A percentile compares a stretch with the other conserved stretches of the same genome.
phyloP scores from a whole-genome alignment of 1,284 basidiomycete genomes.

The Cutaneotrichosporon sp. region DNA sequence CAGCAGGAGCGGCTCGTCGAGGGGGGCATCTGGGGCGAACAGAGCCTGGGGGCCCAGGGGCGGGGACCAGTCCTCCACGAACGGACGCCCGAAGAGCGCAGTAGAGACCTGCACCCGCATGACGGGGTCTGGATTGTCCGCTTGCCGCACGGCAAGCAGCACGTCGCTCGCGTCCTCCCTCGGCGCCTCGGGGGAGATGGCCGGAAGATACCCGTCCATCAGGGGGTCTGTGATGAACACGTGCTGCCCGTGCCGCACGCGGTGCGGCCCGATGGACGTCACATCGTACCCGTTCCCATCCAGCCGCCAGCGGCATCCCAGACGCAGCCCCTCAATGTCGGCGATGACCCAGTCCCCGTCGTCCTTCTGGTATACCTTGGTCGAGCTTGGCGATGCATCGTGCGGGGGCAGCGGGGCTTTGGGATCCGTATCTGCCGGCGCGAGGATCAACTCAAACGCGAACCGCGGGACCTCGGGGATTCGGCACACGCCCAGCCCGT shows the following conservation, averaged over 20 bases:
- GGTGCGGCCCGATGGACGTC: constrained; percentile 72
- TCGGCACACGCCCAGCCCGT: constrained; percentile 65
- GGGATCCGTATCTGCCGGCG: constrained; percentile 48
- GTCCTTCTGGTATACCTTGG: constrained; percentile 59
- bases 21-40: constrained; percentile 1
- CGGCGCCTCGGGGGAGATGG: constrained; percentile 13
- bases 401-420: constrained; percentile 56
- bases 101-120: constrained; percentile 1
- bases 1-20: constrained; percentile 10
- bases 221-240: constrained; percentile 69
- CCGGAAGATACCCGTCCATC: constrained; percentile 52
- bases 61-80: neutral
- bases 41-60: neutral
- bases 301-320: constrained; percentile 67
- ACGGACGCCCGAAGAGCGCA: constrained; percentile 11
- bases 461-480: constrained; percentile 64
- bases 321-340: constrained; percentile 64
- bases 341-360: constrained; percentile 63
- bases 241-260: constrained; percentile 68
- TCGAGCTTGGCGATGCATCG: constrained; percentile 62
- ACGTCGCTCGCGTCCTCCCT: neutral
- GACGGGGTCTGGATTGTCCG: neutral
- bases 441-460: constrained; percentile 66
- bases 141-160: neutral
- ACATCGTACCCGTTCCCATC: constrained; percentile 84